Conservation (phyloP, 225 moss, liverwort and hornwort genomes). For the Sphagnum tenellum region DNA sequence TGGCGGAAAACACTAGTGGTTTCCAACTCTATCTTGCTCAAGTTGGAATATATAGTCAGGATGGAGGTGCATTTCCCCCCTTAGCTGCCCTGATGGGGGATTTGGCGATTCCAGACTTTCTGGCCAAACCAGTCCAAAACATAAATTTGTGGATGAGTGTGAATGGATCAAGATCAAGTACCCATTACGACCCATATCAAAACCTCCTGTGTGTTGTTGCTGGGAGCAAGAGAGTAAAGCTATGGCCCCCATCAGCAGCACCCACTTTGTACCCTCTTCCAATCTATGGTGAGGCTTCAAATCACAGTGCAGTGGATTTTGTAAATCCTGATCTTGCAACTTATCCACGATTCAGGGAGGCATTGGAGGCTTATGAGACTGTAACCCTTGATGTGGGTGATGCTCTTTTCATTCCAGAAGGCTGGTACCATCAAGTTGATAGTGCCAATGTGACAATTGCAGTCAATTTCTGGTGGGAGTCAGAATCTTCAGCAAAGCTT, state of each 20-base stretch:
- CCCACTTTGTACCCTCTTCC: constrained; percentile 72
- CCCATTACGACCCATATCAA: constrained; percentile 90
- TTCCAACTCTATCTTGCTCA: constrained; percentile 65
- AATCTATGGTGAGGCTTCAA: constrained; percentile 77
- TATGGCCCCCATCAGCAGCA: constrained; percentile 83
- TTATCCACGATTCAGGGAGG: constrained; percentile 51
- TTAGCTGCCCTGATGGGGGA: constrained; percentile 55
- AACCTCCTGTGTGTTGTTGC: constrained; percentile 82
- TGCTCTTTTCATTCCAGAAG: constrained; percentile 83
- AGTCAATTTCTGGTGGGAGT: constrained; percentile 58
- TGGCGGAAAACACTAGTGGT: constrained; percentile 10
- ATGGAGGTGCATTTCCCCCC: constrained; percentile 10
- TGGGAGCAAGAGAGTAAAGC: constrained; percentile 65
- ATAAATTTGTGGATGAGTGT: constrained; percentile 98
- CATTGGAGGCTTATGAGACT: constrained; percentile 23
- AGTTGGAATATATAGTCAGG: constrained; percentile 33
- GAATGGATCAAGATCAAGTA: constrained; percentile 79
- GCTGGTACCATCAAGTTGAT: constrained; percentile 81
- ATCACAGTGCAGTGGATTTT: constrained; percentile 87
- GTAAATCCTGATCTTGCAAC: constrained; percentile 46
- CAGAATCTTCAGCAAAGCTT: constrained; percentile 20
- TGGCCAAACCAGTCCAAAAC: constrained; percentile 31
- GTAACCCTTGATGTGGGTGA: constrained; percentile 53
- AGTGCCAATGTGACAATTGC: constrained; percentile 49
- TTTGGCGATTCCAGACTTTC: constrained; percentile 26